These are phyloP conservation scores for Arachnomyces sp. DNA, from an alignment of 2,329 filamentous ascomycete species.

Conservation along the genomic window DNA sequence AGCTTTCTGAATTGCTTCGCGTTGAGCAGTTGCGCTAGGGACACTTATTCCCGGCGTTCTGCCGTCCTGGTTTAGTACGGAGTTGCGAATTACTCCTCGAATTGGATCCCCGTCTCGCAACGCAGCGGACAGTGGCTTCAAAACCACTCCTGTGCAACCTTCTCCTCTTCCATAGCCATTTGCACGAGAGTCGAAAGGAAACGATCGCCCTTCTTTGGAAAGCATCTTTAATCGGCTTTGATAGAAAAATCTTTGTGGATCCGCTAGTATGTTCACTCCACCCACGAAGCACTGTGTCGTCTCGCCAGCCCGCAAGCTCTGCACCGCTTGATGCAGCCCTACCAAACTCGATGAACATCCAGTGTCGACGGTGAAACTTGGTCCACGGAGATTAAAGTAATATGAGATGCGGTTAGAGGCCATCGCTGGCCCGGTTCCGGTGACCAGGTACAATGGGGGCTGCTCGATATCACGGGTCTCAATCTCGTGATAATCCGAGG, in stretches of 20 bases:
- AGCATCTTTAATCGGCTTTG: conserved; percentile 21
- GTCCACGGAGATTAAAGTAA: conserved; percentile 21
- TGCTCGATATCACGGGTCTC: conserved; percentile 10
- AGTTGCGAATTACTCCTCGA: conserved; percentile 32
- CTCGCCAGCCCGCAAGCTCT: conserved; percentile 59
- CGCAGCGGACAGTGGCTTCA: conserved; percentile 36
- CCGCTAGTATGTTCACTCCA: conserved; percentile 63
- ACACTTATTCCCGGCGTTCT: conserved; percentile 33
- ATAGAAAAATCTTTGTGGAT: conserved; percentile 4
- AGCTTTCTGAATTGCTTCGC: conserved; percentile 14
- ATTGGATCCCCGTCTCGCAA: conserved; percentile 35
- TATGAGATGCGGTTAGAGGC: conserved; percentile 22
- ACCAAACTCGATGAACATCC: conserved; percentile 53
- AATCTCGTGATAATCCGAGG: conserved; percentile 7
- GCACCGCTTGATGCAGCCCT: conserved; percentile 58
- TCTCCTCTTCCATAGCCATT: conserved; percentile 42
- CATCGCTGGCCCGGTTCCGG: conserved; percentile 16
- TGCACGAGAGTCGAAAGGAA: conserved; percentile 27
- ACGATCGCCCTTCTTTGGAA: conserved; percentile 16
- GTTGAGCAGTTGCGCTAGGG: conserved; percentile 26
- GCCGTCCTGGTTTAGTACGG: conserved; percentile 36
- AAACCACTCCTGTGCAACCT: conserved; percentile 29
- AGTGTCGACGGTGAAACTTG: conserved; percentile 21
- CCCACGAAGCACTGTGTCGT: conserved; percentile 68
- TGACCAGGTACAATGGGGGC: conserved; percentile 14